Conservation (phyloP, 768 basidiomycete species). For the Leccinum barrowsii region DNA sequence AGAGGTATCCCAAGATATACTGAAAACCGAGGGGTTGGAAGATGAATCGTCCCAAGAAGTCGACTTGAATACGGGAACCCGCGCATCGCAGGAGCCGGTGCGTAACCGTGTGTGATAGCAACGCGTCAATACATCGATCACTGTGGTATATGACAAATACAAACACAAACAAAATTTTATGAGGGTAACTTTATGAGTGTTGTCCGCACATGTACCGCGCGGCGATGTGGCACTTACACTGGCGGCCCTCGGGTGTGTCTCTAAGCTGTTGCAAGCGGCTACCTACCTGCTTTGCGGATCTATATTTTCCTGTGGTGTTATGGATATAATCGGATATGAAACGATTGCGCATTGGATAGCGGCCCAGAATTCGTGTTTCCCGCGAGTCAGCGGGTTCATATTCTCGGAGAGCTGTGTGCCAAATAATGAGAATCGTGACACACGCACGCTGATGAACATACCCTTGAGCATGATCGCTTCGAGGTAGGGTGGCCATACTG, state of each 20-base stretch:
- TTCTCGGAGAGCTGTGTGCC: constrained; percentile 55
- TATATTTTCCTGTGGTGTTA: constrained; percentile 61
- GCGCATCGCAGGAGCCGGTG: constrained; percentile 20
- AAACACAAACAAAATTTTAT: constrained; percentile 27
- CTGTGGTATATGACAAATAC: constrained; percentile 30
- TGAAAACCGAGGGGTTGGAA: constrained; percentile 16
- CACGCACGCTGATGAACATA: constrained; percentile 26
- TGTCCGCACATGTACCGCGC: constrained; percentile 27
- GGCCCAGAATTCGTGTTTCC: constrained; percentile 68
- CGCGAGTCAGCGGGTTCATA: constrained; percentile 72
- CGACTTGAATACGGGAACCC: constrained; percentile 14
- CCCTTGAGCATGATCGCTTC: constrained; percentile 78
- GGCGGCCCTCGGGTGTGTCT: constrained; percentile 69
- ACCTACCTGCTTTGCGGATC: constrained; percentile 78
- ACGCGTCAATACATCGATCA: constrained; percentile 34
- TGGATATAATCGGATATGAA: constrained; percentile 80
- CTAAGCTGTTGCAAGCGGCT: constrained; percentile 76
- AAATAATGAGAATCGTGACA: constrained; percentile 18
- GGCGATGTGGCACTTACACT: constrained; percentile 45
- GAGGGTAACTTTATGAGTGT: constrained; percentile 10
- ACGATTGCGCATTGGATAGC: constrained; percentile 75
- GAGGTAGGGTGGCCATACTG: constrained; percentile 77
- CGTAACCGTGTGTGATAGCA: constrained; percentile 29
- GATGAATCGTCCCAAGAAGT: constrained; percentile 6
- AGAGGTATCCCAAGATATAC: constrained; percentile 28